These are phyloP conservation scores for Metschnikowia amazonensis DNA, from an alignment of 805 yeast genomes.

Conservation along the genomic window DNA sequence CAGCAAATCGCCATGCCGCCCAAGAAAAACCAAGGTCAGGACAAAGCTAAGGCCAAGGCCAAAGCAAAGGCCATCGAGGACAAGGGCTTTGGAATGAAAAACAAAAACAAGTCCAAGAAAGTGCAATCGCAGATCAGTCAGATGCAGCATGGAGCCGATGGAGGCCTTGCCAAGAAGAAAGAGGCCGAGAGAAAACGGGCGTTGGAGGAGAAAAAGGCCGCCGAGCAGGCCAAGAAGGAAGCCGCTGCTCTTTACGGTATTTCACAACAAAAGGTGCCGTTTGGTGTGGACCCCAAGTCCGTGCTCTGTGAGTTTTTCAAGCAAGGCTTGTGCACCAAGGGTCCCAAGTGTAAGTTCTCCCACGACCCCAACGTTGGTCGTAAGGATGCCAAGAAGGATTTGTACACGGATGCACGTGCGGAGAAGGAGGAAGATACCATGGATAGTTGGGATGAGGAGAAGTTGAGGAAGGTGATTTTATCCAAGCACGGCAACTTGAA, in stretches of 20 bases:
- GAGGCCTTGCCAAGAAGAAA: slow-evolving; percentile 55
- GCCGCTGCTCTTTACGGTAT: slow-evolving; percentile 75
- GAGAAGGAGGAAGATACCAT: slow-evolving; percentile 78
- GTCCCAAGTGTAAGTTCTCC: slow-evolving; percentile 84
- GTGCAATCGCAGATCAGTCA: slow-evolving; percentile 60
- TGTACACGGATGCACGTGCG: slow-evolving; percentile 83
- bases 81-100: slow-evolving; percentile 93
- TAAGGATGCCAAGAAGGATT: slow-evolving; percentile 84
- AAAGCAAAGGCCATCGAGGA: slow-evolving; percentile 65
- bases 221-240: slow-evolving; percentile 84
- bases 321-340: slow-evolving; percentile 80
- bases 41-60: slow-evolving; percentile 61
- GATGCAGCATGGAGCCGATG: slow-evolving; percentile 42
- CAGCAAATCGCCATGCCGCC: slow-evolving; percentile 59
- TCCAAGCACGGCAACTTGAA: slow-evolving; percentile 94
- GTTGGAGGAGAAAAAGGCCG: slow-evolving; percentile 81
- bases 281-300: slow-evolving; percentile 96
- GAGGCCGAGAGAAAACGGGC: slow-evolving; percentile 70
- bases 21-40: slow-evolving; percentile 53
- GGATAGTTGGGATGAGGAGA: slow-evolving; percentile 97
- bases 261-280: slow-evolving; percentile 80
- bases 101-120: slow-evolving; percentile 89
- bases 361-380: slow-evolving; percentile 86
- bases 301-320: slow-evolving; percentile 88
- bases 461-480: slow-evolving; percentile 75